Evolutionary conservation across 495 filamentous ascomycete species (phyloP).

Genomic region (Barbatosphaeria neglecta): DNA sequence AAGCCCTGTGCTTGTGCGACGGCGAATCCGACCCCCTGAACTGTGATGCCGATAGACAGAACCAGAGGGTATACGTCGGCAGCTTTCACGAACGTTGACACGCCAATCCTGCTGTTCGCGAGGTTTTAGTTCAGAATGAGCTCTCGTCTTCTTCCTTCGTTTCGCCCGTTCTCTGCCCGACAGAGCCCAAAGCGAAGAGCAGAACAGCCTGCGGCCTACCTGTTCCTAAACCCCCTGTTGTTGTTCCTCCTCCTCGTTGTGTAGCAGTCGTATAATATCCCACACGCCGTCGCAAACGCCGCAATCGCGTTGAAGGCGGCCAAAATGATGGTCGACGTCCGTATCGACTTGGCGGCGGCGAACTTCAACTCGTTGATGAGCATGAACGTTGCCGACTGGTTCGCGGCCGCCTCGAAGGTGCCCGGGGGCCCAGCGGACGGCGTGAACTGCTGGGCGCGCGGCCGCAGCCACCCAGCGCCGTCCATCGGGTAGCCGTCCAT

Average conservation of each 20-base stretch:
- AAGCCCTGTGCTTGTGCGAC: constrained; percentile 32
- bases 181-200: too few species aligned
- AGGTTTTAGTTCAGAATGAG: too few species aligned
- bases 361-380: constrained; percentile 31
- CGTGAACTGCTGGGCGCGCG: constrained; percentile 23
- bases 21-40: constrained; percentile 34
- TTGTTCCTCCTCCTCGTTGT: constrained; percentile 22
- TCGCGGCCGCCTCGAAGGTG: constrained; percentile 24
- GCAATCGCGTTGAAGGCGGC: constrained; percentile 36
- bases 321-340: constrained; percentile 36
- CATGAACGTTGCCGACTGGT: constrained; percentile 14
- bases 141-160: not conserved
- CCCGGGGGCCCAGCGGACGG: constrained; percentile 11
- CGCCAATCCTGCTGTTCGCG: not conserved
- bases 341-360: constrained; percentile 31
- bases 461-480: constrained; percentile 26
- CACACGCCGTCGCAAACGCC: constrained; percentile 31
- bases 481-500: constrained; percentile 13
- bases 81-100: constrained; percentile 20
- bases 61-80: constrained; percentile 32
- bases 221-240: constrained; percentile 15
- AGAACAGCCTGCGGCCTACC: too few species aligned
- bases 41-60: constrained; percentile 31
- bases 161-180: not conserved
- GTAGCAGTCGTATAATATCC: constrained; percentile 33